These are phyloP conservation scores for Ogataea neopini DNA, from an alignment of 805 yeast genomes.

Conservation along the genomic window DNA sequence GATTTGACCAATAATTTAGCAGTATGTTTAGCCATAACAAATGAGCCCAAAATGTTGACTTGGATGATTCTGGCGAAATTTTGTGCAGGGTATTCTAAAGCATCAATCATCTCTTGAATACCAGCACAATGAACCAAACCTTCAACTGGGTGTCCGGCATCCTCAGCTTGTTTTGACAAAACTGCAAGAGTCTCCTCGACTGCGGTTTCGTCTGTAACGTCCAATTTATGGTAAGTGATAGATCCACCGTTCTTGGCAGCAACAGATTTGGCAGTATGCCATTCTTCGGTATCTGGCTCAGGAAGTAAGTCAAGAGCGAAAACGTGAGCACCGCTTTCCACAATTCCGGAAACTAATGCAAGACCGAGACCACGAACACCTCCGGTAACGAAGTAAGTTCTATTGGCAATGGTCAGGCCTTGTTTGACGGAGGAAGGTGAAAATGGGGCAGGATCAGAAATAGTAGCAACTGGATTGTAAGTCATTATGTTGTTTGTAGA, in stretches of 20 bases:
- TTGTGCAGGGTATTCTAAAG: conserved; percentile 19
- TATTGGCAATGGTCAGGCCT: conserved; percentile 13
- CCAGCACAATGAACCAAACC: conserved; percentile 22
- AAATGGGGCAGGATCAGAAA: conserved; percentile 18
- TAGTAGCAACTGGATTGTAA: conserved; percentile 16
- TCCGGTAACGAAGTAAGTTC: conserved; percentile 22
- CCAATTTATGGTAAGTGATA: conserved; percentile 12
- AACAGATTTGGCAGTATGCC: conserved; percentile 15
- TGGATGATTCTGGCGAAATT: conserved; percentile 16
- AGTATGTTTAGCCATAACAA: conserved; percentile 22
- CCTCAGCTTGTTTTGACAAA: conserved; percentile 13
- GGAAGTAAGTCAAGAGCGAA: conserved; percentile 15
- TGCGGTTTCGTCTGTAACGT: conserved; percentile 18
- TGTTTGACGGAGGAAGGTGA: conserved; percentile 19
- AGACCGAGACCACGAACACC: conserved; percentile 22
- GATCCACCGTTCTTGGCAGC: conserved; percentile 16
- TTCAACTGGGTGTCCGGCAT: conserved; percentile 15
- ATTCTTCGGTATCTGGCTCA: conserved; percentile 15
- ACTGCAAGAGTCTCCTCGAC: conserved; percentile 11
- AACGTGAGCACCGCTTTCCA: conserved; percentile 20
- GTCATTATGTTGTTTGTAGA: conserved; percentile 1
- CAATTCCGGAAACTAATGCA: conserved; percentile 14
- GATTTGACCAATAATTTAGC: conserved; percentile 14
- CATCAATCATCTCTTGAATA: conserved; percentile 18
- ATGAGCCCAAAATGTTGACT: conserved; percentile 19